Percentiles rank a stretch among this genome's conserved stretches.
Conservation (phyloP, 2,329 filamentous ascomycete species). For the Exserohilum turcica region DNA sequence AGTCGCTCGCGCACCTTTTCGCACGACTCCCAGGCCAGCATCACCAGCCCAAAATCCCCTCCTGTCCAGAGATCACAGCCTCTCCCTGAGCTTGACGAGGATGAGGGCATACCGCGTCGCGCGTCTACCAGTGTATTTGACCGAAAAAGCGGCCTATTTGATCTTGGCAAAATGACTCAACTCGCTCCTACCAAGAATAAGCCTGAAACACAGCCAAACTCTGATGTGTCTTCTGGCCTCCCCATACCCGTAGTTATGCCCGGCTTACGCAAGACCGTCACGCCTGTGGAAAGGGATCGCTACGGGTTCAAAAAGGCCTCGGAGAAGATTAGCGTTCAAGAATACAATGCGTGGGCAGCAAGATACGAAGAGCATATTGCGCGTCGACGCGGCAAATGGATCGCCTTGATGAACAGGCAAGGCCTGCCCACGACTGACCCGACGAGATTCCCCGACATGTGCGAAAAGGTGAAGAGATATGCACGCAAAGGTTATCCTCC, state of each 20-base stretch:
- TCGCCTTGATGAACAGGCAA: constrained; percentile 74
- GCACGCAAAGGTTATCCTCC: constrained; percentile 92
- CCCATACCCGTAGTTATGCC: constrained; percentile 12
- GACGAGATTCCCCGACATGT: constrained; percentile 77
- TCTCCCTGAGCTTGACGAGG: constrained; percentile 43
- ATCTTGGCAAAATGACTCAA: constrained; percentile 28
- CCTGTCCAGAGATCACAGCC: constrained; percentile 31
- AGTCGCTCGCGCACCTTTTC: constrained; percentile 25
- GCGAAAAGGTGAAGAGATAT: constrained; percentile 84
- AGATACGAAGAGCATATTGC: constrained; percentile 76
- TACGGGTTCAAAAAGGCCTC: constrained; percentile 93
- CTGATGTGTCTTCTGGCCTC: constrained; percentile 3
- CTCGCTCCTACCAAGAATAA: constrained; percentile 17
- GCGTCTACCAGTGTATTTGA: constrained; percentile 45
- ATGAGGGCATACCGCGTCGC: constrained; percentile 42
- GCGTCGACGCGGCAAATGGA: constrained; percentile 81
- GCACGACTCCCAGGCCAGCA: constrained; percentile 17
- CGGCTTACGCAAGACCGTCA: constrained; percentile 23
- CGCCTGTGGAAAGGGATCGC: constrained; percentile 66
- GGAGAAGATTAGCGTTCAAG: constrained; percentile 73
- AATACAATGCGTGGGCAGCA: constrained; percentile 82
- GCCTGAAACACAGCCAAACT: background rate
- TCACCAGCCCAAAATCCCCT: constrained; percentile 24
- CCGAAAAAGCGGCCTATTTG: constrained; percentile 37
- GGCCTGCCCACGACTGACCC: constrained; percentile 74